Conservation (phyloP, 192 early-diverging fungal genomes). For the Diversispora epigaea region DNA sequence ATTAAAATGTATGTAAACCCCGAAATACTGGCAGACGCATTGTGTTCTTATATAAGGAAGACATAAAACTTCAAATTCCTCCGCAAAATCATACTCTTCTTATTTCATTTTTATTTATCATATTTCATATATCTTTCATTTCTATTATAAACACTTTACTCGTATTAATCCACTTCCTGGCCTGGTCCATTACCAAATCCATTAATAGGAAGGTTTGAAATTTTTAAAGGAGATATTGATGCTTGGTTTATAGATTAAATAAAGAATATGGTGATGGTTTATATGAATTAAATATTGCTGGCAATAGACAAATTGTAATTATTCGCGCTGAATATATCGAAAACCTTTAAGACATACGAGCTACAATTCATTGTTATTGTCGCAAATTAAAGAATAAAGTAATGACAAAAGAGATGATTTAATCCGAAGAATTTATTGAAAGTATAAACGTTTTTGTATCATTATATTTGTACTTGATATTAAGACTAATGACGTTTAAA, state of each 20-base stretch:
- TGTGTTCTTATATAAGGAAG: no score
- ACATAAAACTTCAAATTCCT: no score
- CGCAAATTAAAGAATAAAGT: constrained; percentile 14
- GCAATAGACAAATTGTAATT: constrained; percentile 17
- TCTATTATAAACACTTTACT: constrained; percentile 33
- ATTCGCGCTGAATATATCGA: constrained; percentile 24
- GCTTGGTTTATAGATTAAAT: constrained; percentile 16
- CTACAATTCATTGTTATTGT: constrained; percentile 8
- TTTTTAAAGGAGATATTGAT: background rate
- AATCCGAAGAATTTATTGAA: constrained; percentile 14
- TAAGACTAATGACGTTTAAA: no score
- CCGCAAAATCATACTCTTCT: background rate
- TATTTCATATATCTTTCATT: constrained; percentile 2
- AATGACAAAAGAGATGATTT: constrained; percentile 1
- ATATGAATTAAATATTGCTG: constrained; percentile 19
- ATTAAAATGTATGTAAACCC: no score
- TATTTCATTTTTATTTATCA: background rate
- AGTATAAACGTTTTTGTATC: constrained; percentile 5
- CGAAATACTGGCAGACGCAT: no score
- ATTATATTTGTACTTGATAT: no score
- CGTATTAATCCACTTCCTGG: background rate
- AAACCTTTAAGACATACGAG: background rate
- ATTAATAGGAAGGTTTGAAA: constrained; percentile 14
- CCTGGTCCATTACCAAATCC: constrained; percentile 22
- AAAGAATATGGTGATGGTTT: constrained; percentile 17